A percentile compares a stretch with the other conserved stretches of the same genome.
Evolutionary conservation across 2,329 filamentous ascomycete species (phyloP).

Genomic region (Tricladium varicosporioides): DNA sequence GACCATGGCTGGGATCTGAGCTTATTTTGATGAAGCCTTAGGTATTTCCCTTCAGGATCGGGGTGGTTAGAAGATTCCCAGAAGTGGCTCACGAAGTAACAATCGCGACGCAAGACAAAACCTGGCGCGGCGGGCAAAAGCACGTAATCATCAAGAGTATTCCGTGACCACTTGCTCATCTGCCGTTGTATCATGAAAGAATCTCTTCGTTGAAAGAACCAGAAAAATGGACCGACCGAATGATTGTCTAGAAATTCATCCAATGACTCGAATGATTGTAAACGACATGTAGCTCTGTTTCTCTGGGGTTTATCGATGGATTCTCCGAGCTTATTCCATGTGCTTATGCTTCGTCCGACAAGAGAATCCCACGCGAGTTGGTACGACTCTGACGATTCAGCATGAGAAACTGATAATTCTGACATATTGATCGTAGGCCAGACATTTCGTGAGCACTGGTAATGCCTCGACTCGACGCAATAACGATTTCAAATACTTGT

Average conservation of each 20-base stretch:
- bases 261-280: background rate
- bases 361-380: background rate
- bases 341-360: background rate
- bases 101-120: constrained; percentile 22
- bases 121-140: constrained; percentile 24
- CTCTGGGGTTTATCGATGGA: background rate
- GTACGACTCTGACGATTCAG: too few relatives aligned
- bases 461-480: too few relatives aligned
- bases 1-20: constrained; percentile 25
- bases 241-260: background rate
- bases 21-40: constrained; percentile 22
- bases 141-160: constrained; percentile 22
- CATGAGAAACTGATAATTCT: too few relatives aligned
- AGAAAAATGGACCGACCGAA: background rate
- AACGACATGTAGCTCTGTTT: background rate
- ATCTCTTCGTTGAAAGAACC: background rate
- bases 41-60: constrained; percentile 26
- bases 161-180: background rate
- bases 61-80: constrained; percentile 27
- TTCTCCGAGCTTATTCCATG: background rate
- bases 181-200: background rate
- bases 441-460: too few relatives aligned
- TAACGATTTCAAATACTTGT: too few relatives aligned
- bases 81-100: constrained; percentile 32
- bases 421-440: too few relatives aligned